Evolutionary conservation across 2,329 filamentous ascomycete genomes (phyloP), one percentile per base, ranked within the genome.

Genomic region (Rutstroemia sp.): DNA sequence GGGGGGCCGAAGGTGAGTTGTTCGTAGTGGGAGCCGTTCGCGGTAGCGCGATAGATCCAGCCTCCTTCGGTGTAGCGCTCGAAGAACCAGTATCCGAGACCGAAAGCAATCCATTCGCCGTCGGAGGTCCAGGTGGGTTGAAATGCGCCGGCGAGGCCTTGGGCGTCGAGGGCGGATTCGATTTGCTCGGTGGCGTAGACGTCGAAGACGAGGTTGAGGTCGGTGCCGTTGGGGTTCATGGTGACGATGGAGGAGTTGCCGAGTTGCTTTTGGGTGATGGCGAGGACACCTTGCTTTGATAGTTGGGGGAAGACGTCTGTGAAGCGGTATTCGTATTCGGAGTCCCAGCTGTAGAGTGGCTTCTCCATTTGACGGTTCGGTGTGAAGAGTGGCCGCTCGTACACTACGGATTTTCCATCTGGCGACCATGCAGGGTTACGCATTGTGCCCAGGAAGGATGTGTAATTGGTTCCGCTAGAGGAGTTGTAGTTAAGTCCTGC

Each of bases 311-410:
- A 75, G 3, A 75, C 71, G 52, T 75, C 73, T 46, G 68, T 73
- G 65, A 73, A 73, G 19, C 71, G 69, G 57, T 75, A 75, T 5
- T 75, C 73, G 69, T 69, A 75, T 4, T 73, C 69, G 6, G 44
- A 38, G 44, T 75, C 70, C 67, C 68, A 75, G 58, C 67, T 70
- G 59, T 70, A 75, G 5, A 75, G 65, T 44, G 64, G 44, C 60
- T 72, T 71, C 10, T 70, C 69, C 51, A 70, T 66, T 1, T 69
- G 61, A 4, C 72, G 72, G 9, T 64, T 60, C 4, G 64, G 58
- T 64, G 67, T 72, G 16, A 50, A 58, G 2, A 63, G 44, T 1
- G 27, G 7, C 39, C 63, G 64, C 58, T 71, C 62, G 36, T 64
- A 65, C 17, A 65, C 53, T 2, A 64, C 61, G 5, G 17, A 54